Evolutionary conservation across 2,329 filamentous ascomycete genomes (phyloP), one percentile per base, ranked within the genome.

Genomic region (Tolypocladium tropicale): DNA sequence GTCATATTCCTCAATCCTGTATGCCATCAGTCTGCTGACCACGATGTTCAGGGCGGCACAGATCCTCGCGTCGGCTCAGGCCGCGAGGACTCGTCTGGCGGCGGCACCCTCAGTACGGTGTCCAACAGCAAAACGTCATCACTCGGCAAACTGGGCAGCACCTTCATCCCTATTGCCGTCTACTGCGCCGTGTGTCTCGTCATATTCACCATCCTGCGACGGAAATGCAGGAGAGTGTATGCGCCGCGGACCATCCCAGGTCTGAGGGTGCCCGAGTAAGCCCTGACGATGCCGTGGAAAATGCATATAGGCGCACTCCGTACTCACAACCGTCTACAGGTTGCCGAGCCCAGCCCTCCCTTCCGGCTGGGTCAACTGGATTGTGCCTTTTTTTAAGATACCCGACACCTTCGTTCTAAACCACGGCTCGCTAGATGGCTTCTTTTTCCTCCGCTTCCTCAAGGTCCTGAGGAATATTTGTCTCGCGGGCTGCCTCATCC

Each of bases 361-460:
- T 3, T 76, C 68, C 30, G 85, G 86, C 55, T 68, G 84, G 50
- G 74, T 88, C 63, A 82, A 86, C 62, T 91, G 88, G 88, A 70
- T 90, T 57, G 72, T 72, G 11, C 75, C 79, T 14, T 88, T 90
- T 72, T 86, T 82, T 74, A 80, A 79, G 63, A 79, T 82, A 48
- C 80, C 81, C 4, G 92, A 97, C 68, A 84, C 85, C 43, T 90
- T 89, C 66, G 83, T 92, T 30, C 82, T 97, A 25, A 89, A 94
- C 65, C 90, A 96, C 74, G 90, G 93, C 68, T 95, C 91, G 0
- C 82, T 99, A 60, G 93, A 99, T 69, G 89, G 88, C 34, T 97
- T 93, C 71, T 84, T 97, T 53, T 90, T 95, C 69, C 78, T 97
- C 32, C 90, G 93, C 37, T 96, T 73, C 55, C 64, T 75, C 55